A percentile compares a stretch with the other conserved stretches of the same genome.
These are phyloP conservation scores for Dryas drummondii DNA, from an alignment of 306 rosid species.

Conservation along the genomic window DNA sequence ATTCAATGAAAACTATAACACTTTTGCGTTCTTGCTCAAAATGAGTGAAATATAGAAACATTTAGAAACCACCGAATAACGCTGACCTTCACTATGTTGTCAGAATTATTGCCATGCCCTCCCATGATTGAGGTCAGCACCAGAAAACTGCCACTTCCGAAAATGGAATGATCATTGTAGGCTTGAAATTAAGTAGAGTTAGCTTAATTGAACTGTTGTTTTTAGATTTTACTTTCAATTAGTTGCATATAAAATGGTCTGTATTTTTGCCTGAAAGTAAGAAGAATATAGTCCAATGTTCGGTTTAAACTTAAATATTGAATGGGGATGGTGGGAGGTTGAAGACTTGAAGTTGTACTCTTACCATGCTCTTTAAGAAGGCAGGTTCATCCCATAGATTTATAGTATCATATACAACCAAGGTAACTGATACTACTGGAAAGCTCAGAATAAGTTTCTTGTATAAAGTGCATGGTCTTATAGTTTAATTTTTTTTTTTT, in stretches of 20 bases:
- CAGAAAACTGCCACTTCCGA: neutral
- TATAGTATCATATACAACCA: too few species aligned
- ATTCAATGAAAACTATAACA: neutral
- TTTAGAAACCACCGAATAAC: neutral
- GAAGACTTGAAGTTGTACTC: neutral
- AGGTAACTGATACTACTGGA: too few species aligned
- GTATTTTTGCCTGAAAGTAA: neutral
- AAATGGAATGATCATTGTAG: neutral
- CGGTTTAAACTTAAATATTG: too few species aligned
- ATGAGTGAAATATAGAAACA: neutral
- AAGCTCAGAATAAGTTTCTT: too few species aligned
- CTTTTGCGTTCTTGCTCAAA: neutral
- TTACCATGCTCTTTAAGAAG: neutral
- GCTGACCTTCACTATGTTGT: neutral
- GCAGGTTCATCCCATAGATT: neutral
- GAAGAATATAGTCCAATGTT: neutral
- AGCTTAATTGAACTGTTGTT: neutral
- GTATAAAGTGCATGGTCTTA: too few species aligned
- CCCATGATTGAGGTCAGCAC: neutral
- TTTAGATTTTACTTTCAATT: too few species aligned
- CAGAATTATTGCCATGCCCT: neutral
- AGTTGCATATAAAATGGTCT: neutral
- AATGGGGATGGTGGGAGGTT: neutral
- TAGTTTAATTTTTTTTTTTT: too few species aligned
- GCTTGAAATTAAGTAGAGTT: neutral